A percentile compares a stretch with the other conserved stretches of the same genome.
Conservation (phyloP, 805 yeast species). For the Candida corydali region DNA sequence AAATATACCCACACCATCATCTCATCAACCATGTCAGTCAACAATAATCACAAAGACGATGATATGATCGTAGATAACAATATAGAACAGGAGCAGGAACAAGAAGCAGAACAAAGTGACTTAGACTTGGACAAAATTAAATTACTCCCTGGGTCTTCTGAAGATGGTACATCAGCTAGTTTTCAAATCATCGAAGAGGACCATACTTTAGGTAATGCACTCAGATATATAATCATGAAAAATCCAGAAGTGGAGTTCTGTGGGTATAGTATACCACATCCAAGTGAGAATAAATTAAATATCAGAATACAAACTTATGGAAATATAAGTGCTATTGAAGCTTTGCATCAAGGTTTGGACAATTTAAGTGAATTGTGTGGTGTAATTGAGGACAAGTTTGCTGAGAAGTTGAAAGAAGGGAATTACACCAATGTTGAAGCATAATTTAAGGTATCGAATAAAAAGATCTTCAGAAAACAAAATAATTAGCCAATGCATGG, state of each 20-base stretch:
- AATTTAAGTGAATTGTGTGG: constrained; percentile 80
- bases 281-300: constrained; percentile 86
- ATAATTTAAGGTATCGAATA: constrained; percentile 14
- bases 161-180: constrained; percentile 92
- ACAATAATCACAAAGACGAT: not conserved
- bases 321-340: constrained; percentile 81
- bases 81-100: not conserved
- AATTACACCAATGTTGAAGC: constrained; percentile 50
- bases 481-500: no score
- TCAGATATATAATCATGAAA: constrained; percentile 92
- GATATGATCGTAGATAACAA: constrained; percentile 2
- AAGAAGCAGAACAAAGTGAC: constrained; percentile 16
- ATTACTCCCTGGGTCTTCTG: constrained; percentile 80
- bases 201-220: constrained; percentile 92
- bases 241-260: constrained; percentile 98
- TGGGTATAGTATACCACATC: constrained; percentile 98
- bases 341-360: constrained; percentile 84
- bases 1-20: no score
- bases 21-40: constrained; percentile 2
- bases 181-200: constrained; percentile 93
- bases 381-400: constrained; percentile 75
- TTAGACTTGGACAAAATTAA: constrained; percentile 55
- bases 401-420: constrained; percentile 57
- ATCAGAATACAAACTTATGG: constrained; percentile 93
- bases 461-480: no score